A percentile compares a stretch with the other conserved stretches of the same genome.
Conservation (phyloP, 108 stramenopile species). For the Cyclotella cryptica region DNA sequence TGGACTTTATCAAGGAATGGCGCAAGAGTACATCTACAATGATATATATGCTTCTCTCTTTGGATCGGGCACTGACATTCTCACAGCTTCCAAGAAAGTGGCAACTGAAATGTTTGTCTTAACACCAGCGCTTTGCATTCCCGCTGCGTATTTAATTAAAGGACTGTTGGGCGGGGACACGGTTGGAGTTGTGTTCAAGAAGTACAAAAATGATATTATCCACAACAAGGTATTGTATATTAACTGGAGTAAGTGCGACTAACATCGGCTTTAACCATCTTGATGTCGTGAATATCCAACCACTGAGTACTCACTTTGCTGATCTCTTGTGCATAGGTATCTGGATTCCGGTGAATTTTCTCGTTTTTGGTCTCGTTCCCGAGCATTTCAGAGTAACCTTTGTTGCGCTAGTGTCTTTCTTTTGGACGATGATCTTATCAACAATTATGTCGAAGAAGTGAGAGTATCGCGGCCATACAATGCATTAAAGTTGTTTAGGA, state of each 20-base stretch:
- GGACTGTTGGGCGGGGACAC: slow-evolving; percentile 24
- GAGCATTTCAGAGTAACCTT: slow-evolving; percentile 48
- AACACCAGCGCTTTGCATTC: slow-evolving; percentile 56
- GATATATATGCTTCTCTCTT: slow-evolving; percentile 47
- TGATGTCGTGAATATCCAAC: background rate
- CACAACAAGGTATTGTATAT: slow-evolving; percentile 32
- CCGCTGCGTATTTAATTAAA: slow-evolving; percentile 58
- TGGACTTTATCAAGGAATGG: slow-evolving; percentile 65
- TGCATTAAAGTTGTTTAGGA: background rate
- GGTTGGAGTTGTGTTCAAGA: slow-evolving; percentile 13
- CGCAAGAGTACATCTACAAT: slow-evolving; percentile 57
- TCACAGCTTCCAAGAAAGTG: slow-evolving; percentile 42
- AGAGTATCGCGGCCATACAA: background rate
- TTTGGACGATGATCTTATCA: slow-evolving; percentile 46
- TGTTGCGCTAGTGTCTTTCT: slow-evolving; percentile 44
- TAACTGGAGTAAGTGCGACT: slow-evolving; percentile 29
- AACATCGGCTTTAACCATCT: no score
- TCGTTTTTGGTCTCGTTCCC: slow-evolving; percentile 46
- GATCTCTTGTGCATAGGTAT: slow-evolving; percentile 1
- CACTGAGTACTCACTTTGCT: background rate
- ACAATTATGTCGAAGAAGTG: slow-evolving; percentile 10
- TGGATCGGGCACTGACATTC: slow-evolving; percentile 32
- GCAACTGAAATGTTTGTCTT: slow-evolving; percentile 52
- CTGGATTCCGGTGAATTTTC: slow-evolving; percentile 36
- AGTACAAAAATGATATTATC: slow-evolving; percentile 36